phyloP scores from a whole-genome alignment of 345 rosid genomes.

The Brassica juncea region DNA sequence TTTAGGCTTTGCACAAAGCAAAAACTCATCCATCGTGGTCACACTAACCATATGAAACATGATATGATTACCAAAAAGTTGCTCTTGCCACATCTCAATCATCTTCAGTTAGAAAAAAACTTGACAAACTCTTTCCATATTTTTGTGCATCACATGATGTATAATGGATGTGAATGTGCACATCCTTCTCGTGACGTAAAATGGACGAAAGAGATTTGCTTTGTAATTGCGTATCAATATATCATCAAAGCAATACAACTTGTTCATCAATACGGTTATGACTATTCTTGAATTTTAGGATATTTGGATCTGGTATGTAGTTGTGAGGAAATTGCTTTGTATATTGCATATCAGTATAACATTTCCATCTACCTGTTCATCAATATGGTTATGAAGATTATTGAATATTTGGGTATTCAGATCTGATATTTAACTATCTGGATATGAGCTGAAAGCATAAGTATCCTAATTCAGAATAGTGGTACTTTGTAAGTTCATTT shows the following conservation, averaged over 20 bases:
- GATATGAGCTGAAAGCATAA: background rate
- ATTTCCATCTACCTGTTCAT: background rate
- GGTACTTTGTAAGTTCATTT: background rate
- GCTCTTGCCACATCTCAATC: constrained; percentile 29
- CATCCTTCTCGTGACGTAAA: constrained; percentile 27
- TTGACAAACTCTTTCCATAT: constrained; percentile 9
- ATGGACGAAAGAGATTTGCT: background rate
- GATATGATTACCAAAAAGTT: background rate
- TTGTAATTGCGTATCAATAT: background rate
- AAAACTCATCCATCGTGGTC: constrained; percentile 7
- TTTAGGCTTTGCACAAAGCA: background rate
- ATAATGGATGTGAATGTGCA: constrained; percentile 4
- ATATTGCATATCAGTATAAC: background rate
- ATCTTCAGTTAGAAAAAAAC: constrained; percentile 21
- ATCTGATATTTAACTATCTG: background rate
- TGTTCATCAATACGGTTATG: background rate
- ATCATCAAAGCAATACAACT: background rate
- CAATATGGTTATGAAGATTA: background rate
- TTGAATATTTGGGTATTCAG: background rate
- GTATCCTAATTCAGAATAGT: background rate
- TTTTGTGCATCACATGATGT: constrained; percentile 28
- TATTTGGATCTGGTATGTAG: background rate
- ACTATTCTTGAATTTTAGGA: background rate
- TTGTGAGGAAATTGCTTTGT: background rate
- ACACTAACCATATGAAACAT: constrained; percentile 26